Evolutionary conservation across 176 grass and related monocot species (phyloP).

Genomic region (maize (Zea mays)): Zm-B73-REFERENCE-NAM-5.0 NC_050096.1:232950001-232950500

Average conservation of each 20-base stretch:
- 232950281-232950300: slow-evolving; percentile 4
- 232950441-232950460: neutral
- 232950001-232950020: too few relatives aligned
- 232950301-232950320: neutral
- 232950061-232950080: too few relatives aligned
- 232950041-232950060: too few relatives aligned
- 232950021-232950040: too few relatives aligned
- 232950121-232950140: too few relatives aligned
- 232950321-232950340: neutral
- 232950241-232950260: neutral
- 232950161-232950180: too few relatives aligned
- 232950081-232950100: too few relatives aligned
- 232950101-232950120: too few relatives aligned
- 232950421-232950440: neutral
- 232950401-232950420: neutral
- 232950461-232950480: neutral
- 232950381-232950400: neutral
- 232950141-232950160: too few relatives aligned
- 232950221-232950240: neutral
- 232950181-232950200: too few relatives aligned
- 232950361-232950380: neutral
- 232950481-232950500: neutral
- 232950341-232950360: slow-evolving; percentile 15
- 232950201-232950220: too few relatives aligned
- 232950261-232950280: neutral